Evolutionary conservation across 257 asterid genomes (phyloP).

Genomic region (Nicotiana obtusifolia): DNA sequence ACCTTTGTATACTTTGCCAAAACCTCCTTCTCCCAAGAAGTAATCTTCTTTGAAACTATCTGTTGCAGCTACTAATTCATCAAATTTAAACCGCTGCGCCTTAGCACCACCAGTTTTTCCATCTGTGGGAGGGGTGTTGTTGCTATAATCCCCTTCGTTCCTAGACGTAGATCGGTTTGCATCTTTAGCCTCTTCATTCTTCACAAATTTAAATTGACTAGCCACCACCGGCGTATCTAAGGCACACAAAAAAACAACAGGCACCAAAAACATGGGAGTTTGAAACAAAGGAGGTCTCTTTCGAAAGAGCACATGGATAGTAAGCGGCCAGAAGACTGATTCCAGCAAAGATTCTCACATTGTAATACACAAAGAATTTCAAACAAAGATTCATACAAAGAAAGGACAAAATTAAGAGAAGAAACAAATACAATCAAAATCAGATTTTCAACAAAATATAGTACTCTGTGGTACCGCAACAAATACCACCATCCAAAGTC

Average conservation of each 20-base stretch:
- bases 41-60: slow-evolving; percentile 45
- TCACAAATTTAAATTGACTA: slow-evolving; percentile 25
- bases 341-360: slow-evolving; percentile 9
- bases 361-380: background rate
- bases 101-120: slow-evolving; percentile 15
- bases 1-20: slow-evolving; percentile 69
- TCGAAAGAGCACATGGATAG: background rate
- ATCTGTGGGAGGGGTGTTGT: slow-evolving; percentile 12
- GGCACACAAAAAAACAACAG: slow-evolving; percentile 13
- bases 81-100: slow-evolving; percentile 24
- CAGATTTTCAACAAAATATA: no score
- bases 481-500: background rate
- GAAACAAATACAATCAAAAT: no score
- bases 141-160: slow-evolving; percentile 6
- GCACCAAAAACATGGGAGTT: slow-evolving; percentile 8
- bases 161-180: slow-evolving; percentile 26
- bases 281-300: background rate
- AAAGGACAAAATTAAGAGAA: background rate
- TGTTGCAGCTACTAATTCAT: slow-evolving; percentile 43
- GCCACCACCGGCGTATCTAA: slow-evolving; percentile 31
- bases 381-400: background rate
- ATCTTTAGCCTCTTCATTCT: slow-evolving; percentile 29
- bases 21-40: slow-evolving; percentile 75
- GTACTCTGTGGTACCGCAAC: no score
- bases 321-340: background rate